These are phyloP conservation scores for Patellifolia procumbens DNA, from an alignment of 179 eudicot genomes.

Conservation along the genomic window DNA sequence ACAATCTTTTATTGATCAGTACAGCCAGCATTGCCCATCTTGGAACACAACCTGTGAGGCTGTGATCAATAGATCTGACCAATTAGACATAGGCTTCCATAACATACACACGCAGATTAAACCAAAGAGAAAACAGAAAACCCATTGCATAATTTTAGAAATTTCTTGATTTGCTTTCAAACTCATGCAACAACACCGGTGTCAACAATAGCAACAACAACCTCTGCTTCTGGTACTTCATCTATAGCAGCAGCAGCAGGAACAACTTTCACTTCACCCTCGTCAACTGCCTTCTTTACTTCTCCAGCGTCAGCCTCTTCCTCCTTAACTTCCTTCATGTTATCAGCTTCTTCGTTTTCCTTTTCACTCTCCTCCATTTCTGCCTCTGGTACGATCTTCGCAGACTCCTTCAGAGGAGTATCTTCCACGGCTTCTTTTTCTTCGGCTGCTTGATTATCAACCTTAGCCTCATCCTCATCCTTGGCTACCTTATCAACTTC, in stretches of 20 bases:
- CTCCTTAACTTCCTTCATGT: neutral
- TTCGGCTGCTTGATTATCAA: slow-evolving; percentile 21
- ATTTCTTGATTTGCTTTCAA: neutral
- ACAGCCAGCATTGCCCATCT: slow-evolving; percentile 11
- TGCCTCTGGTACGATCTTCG: slow-evolving; percentile 44
- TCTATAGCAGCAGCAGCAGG: slow-evolving; percentile 15
- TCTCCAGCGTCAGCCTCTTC: slow-evolving; percentile 27
- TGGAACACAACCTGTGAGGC: slow-evolving; percentile 1
- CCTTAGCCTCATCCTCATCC: slow-evolving; percentile 3
- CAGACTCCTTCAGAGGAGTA: slow-evolving; percentile 22
- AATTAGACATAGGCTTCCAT: slow-evolving; percentile 6
- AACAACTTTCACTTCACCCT: slow-evolving; percentile 14
- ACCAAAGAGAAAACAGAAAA: slow-evolving; percentile 4
- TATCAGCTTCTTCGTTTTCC: slow-evolving; percentile 9
- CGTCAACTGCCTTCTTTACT: slow-evolving; percentile 19
- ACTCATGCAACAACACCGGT: slow-evolving; percentile 25
- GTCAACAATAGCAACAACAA: slow-evolving; percentile 16
- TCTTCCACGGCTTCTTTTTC: slow-evolving; percentile 17
- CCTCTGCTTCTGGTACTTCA: slow-evolving; percentile 11
- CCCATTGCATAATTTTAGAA: slow-evolving; percentile 7
- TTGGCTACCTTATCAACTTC: neutral
- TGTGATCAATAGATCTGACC: slow-evolving; percentile 2
- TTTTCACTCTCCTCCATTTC: slow-evolving; percentile 18
- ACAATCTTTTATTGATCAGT: no score
- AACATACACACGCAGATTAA: slow-evolving; percentile 10